Conservation (phyloP, 2,329 filamentous ascomycete genomes). For the Alternaria ethzedia region DNA sequence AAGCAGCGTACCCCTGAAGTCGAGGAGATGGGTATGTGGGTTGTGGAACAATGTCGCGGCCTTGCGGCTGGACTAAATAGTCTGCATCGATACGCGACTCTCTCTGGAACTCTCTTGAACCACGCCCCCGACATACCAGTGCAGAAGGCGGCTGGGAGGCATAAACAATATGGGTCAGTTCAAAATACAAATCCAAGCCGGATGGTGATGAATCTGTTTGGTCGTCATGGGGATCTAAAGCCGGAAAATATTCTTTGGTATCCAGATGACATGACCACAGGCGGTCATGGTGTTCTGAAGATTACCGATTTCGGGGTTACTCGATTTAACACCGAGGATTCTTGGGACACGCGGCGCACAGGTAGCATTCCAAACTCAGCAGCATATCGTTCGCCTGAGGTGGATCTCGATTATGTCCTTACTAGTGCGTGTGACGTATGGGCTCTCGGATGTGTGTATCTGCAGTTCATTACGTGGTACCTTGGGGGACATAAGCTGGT, state of each 20-base stretch:
- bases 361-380: conserved; percentile 4
- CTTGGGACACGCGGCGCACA: not conserved
- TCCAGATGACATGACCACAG: not conserved
- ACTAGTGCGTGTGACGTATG: conserved; percentile 47
- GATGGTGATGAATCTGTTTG: conserved; percentile 22
- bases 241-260: conserved; percentile 49
- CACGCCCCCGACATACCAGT: not conserved
- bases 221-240: conserved; percentile 46
- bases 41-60: conserved; percentile 9
- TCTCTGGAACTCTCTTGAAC: not conserved
- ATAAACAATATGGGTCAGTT: not conserved
- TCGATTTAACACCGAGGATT: conserved; percentile 4
- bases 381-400: conserved; percentile 52
- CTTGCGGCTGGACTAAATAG: conserved; percentile 6
- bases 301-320: conserved; percentile 44
- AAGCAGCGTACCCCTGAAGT: not conserved
- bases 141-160: not conserved
- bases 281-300: conserved; percentile 23
- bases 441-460: conserved; percentile 40
- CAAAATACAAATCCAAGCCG: not conserved
- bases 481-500: conserved; percentile 5
- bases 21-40: not conserved
- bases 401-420: conserved; percentile 19
- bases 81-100: conserved; percentile 5
- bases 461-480: conserved; percentile 38